Base-by-base conservation (phyloP, 1,284 basidiomycete genomes). In the Schizophyllum commune region DNA sequence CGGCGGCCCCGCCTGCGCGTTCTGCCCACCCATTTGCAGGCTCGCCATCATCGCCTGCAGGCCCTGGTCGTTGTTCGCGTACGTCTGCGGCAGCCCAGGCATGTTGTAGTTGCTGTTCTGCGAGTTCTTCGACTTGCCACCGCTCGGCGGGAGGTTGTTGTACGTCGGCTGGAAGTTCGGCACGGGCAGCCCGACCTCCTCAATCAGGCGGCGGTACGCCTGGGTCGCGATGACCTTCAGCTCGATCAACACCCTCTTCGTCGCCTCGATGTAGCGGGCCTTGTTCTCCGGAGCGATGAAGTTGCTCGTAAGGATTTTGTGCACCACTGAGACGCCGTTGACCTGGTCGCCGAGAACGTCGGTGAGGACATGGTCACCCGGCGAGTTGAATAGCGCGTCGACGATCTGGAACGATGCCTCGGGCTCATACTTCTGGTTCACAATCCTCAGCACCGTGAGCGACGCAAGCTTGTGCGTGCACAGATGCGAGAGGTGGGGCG, bases 391-490 rank as follows among this genome's bases (percentile, higher is more conserved):
- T 67, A 96, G 76, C 1, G 92, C 89, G 60, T 91, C 86, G 58
- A 94, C 86, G 58, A 96, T 88, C 68, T 91, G 86, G 61, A 78
- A 83, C 11, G 93, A 95, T 27, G 91, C 91, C 56, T 89, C 84
- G 0, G 89, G 87, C 72, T 96, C 94, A 34, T 88, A 86, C 74
- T 93, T 94, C 74, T 96, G 94, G 69, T 96, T 95, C 70, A 96
- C 88, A 67, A 96, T 91, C 67, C 96, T 84, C 65, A 98, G 80
- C 47, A 99, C 93, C 0, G 96, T 97, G 66, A 95, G 81, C 1
- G 94, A 96, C 0, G 97, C 96, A 63, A 99, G 77, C 77, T 99
- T 99, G 80, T 99, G 97, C 1, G 96, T 98, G 78, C 96, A 98
- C 61, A 99, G 81, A 72, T 98, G 95, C 1, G 93, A 93, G 47